These are phyloP conservation scores for Pichia deserticola DNA, from an alignment of 805 yeast genomes.

Conservation along the genomic window DNA sequence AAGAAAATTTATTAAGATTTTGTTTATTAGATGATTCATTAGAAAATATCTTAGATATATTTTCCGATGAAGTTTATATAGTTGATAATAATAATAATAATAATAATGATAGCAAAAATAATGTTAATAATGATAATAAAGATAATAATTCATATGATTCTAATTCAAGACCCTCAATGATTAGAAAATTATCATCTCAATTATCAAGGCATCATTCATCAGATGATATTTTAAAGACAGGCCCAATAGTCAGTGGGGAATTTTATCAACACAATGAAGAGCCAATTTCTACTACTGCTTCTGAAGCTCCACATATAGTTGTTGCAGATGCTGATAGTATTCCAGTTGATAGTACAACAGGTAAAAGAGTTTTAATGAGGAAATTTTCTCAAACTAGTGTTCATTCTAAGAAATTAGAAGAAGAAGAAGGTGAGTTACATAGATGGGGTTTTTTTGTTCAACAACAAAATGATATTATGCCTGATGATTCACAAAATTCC, in stretches of 20 bases:
- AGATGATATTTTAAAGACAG: conserved; percentile 43
- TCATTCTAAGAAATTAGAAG: conserved; percentile 71
- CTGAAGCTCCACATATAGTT: conserved; percentile 55
- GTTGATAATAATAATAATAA: not conserved
- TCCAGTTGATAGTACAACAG: conserved; percentile 62
- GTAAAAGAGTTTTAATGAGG: conserved; percentile 61
- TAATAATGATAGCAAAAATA: not conserved
- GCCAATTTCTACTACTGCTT: not conserved
- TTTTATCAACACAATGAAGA: conserved; percentile 14
- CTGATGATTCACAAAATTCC: conserved; percentile 15
- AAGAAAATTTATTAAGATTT: conserved; percentile 45
- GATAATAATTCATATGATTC: not conserved
- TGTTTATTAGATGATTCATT: conserved; percentile 49
- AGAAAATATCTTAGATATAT: conserved; percentile 44
- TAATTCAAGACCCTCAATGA: conserved; percentile 19
- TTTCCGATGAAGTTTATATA: conserved; percentile 21
- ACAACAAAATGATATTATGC: conserved; percentile 38
- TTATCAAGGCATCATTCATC: conserved; percentile 42
- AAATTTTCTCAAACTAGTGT: conserved; percentile 57
- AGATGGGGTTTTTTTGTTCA: conserved; percentile 78
- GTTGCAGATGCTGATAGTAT: conserved; percentile 56
- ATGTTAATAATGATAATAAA: not conserved
- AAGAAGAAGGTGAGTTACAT: conserved; percentile 89
- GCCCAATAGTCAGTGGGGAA: conserved; percentile 44
- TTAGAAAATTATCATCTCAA: conserved; percentile 23